Evolutionary conservation across 2,329 filamentous ascomycete species (phyloP).

Genomic region (Pezicula carpinea): DNA sequence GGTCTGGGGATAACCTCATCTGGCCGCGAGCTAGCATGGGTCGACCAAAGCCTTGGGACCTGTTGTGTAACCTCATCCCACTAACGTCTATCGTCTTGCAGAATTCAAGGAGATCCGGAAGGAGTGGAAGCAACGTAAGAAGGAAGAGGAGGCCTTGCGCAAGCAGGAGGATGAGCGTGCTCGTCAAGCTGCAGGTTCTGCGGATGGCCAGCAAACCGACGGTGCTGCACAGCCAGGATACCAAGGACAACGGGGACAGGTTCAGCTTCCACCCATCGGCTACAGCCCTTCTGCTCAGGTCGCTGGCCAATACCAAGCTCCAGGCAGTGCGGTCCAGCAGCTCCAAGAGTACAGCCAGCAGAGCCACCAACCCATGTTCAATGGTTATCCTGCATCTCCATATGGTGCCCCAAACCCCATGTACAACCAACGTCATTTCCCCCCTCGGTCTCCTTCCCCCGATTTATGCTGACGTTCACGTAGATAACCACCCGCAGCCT

Average conservation of each 20-base stretch:
- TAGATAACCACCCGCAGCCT: conserved; percentile 21
- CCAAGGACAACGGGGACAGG: conserved; percentile 45
- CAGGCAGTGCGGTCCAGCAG: conserved; percentile 50
- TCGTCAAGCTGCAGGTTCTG: conserved; percentile 54
- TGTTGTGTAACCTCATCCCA: conserved; percentile 22
- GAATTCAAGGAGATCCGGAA: conserved; percentile 99
- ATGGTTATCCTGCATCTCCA: conserved; percentile 54
- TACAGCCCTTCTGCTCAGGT: conserved; percentile 58
- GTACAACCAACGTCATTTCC: conserved; percentile 52
- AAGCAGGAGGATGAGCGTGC: conserved; percentile 86
- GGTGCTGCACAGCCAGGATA: conserved; percentile 44
- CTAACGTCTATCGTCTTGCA: conserved; percentile 36
- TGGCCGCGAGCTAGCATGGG: conserved; percentile 38
- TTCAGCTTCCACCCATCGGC: conserved; percentile 71
- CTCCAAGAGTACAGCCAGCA: conserved; percentile 51
- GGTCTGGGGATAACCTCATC: conserved; percentile 36
- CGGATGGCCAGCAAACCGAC: conserved; percentile 49
- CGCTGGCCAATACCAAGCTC: conserved; percentile 60
- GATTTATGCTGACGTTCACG: conserved; percentile 18
- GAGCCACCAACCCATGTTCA: conserved; percentile 44
- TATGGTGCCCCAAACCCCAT: conserved; percentile 48
- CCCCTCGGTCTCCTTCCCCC: conserved; percentile 13
- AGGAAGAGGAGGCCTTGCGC: conserved; percentile 89
- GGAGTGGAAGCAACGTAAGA: conserved; percentile 98
- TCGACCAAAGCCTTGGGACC: conserved; percentile 27